Base-by-base conservation (phyloP, 192 early-diverging fungal species). In the Mortierella hygrophila region DNA sequence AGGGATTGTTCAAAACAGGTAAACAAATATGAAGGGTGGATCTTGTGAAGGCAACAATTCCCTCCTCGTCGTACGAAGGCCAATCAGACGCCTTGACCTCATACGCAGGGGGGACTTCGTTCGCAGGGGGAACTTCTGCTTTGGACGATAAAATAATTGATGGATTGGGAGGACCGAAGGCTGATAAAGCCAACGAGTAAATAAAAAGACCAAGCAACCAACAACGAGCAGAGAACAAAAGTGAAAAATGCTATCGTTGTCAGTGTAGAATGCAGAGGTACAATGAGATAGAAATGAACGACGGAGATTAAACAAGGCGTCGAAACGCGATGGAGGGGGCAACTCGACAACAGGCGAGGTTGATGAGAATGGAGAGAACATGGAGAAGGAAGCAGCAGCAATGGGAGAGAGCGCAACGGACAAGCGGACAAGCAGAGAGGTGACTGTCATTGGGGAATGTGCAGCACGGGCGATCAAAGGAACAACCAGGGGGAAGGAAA, bases 11-110 rank as follows among this genome's bases (percentile, higher is more conserved):
- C 23, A 8, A 57, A 57, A n/a, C 55, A 57, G 55, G 23, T 4
- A 57, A 57, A 26, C n/a, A 57, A 57, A 57, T 57, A 57, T 3
- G 55, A 57, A 57, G 55, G 55, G 23, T 57, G 55, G 23, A 57
- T 57, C 23, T n/a, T 57, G 7, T n/a, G 55, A 57, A 57, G 55
- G 55, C 3, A n/a, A 57, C 8, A 57, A 57, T 26, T 9, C 55
- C 55, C 26, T 26, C 55, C 23, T 57, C 23, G 8, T 47, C 11
- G 76, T 78, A 83, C 21, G 83, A 86, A 65, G 20, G 80, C 29
- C 60, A 63, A 32, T 32, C 60, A 26, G 6, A 4, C 6, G 60
- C 60, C 10, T 63, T 63, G 60, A 63, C 26, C 60, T 29, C 26
- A 29, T 13, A 63, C 60, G 60, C 26, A 29, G 29, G 54, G 54